phyloP scores from a whole-genome alignment of 1,139 yeast species.

The Blastobotrys capitulatus region DNA sequence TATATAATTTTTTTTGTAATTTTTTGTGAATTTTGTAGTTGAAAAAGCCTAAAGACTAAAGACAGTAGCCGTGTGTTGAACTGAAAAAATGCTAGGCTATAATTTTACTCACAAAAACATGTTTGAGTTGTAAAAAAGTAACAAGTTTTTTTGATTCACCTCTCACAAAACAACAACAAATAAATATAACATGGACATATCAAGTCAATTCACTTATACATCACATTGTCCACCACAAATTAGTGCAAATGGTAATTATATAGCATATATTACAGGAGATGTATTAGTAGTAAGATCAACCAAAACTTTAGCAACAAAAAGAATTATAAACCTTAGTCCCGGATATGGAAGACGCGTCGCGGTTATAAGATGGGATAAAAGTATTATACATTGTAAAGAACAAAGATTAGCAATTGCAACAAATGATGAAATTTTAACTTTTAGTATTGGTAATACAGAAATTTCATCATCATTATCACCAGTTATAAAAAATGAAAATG shows the following conservation, averaged over 20 bases:
- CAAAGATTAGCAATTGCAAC: slow-evolving; percentile 23
- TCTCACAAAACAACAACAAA: too few relatives aligned
- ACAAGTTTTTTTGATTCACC: too few relatives aligned
- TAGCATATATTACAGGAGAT: slow-evolving; percentile 22
- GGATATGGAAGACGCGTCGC: slow-evolving; percentile 17
- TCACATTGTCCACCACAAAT: slow-evolving; percentile 18
- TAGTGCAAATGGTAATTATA: slow-evolving; percentile 18
- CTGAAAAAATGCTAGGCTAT: too few relatives aligned
- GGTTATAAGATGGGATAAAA: slow-evolving; percentile 20
- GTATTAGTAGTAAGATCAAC: slow-evolving; percentile 20
- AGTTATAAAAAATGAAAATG: too few relatives aligned
- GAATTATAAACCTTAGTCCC: slow-evolving; percentile 16
- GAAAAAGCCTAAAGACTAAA: too few relatives aligned
- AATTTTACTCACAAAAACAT: too few relatives aligned
- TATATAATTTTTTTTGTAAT: too few relatives aligned
- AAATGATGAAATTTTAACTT: slow-evolving; percentile 17
- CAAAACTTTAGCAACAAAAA: slow-evolving; percentile 20
- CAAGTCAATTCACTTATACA: slow-evolving; percentile 15
- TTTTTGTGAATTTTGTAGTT: too few relatives aligned
- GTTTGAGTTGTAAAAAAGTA: too few relatives aligned
- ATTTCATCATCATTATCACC: too few relatives aligned
- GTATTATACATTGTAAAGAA: slow-evolving; percentile 15
- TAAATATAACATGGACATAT: slow-evolving; percentile 14
- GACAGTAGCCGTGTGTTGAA: too few relatives aligned
- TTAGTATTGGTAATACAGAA: slow-evolving; percentile 12